Base-by-base conservation (phyloP, 163 green algal genomes). In the Smithsoniella earleae region DNA sequence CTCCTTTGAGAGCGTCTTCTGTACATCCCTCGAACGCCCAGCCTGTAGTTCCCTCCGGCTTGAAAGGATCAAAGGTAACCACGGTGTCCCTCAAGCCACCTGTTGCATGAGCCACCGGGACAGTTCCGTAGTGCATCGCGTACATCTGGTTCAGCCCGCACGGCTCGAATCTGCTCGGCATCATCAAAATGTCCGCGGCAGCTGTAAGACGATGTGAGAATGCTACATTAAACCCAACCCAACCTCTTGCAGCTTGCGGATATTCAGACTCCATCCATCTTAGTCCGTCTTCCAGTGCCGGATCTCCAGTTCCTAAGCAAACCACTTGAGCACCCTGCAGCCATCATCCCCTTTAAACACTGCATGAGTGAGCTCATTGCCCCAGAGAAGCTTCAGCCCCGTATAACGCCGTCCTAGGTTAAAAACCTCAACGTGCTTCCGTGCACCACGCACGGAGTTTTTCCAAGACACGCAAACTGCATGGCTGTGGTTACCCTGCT, bases 181-280 rank as follows among this genome's bases (percentile, higher is more conserved):
- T 96, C 13, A 96, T 81, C 76, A 96, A 84, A 33, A 96, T 89
- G 86, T 95, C 89, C 16, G 80, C 83, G 6, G 81, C 87, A 2
- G 88, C 88, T 4, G 83, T 91, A 36, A 91, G 82, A 36, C 80
- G 81, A 81, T 92, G 87, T 5, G 75, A 86, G 62, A 95, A 78
- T 36, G 84, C 79, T 69, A 91, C 89, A 75, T 93, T 91, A 82
- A 95, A 95, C 75, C 87, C 89, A 37, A 95, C 87, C 84, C 84
- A 92, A 49, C 81, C 87, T 8, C 89, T 81, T 10, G 86, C 84
- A 52, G 78, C 84, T 62, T 89, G 75, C 3, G 66, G 73, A 78
- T 87, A 89, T 0, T 78, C 73, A 36, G 55, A 77, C 81, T 95
- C 87, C 66, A 92, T 79, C 84, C 83, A 91, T 27, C 83, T 72